A percentile compares a stretch with the other conserved stretches of the same genome.
These are phyloP conservation scores for Schizopora paradoxa DNA, from an alignment of 1,284 basidiomycete species.

Conservation along the genomic window DNA sequence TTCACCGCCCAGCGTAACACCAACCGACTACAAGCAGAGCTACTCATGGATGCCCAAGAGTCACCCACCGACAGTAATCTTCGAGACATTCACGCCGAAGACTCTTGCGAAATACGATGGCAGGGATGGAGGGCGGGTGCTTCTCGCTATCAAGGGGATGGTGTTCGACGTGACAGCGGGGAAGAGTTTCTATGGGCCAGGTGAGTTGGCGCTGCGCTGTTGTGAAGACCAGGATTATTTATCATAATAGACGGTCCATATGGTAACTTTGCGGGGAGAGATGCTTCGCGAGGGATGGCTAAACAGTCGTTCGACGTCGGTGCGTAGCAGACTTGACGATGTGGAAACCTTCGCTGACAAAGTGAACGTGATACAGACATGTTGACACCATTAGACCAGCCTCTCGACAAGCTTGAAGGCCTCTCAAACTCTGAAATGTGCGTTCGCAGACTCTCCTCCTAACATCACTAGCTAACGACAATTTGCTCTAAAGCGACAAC, in stretches of 20 bases:
- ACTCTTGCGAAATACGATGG: slow-evolving; percentile 70
- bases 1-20: slow-evolving; percentile 42
- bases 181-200: slow-evolving; percentile 87
- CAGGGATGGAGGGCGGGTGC: slow-evolving; percentile 61
- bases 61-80: slow-evolving; percentile 74
- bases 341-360: not conserved
- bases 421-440: slow-evolving; percentile 80
- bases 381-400: slow-evolving; percentile 82
- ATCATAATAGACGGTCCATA: slow-evolving; percentile 77
- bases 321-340: slow-evolving; percentile 35
- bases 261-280: slow-evolving; percentile 92
- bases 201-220: slow-evolving; percentile 40
- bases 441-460: slow-evolving; percentile 31
- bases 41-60: slow-evolving; percentile 85
- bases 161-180: slow-evolving; percentile 92
- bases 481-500: slow-evolving; percentile 58
- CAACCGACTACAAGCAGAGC: slow-evolving; percentile 66
- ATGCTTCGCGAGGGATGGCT: slow-evolving; percentile 93
- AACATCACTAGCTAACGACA: too few species aligned
- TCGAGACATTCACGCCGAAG: slow-evolving; percentile 71
- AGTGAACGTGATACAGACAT: slow-evolving; percentile 82
- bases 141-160: slow-evolving; percentile 81
- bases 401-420: slow-evolving; percentile 78
- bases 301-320: slow-evolving; percentile 92
- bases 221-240: not conserved